These are phyloP conservation scores for Metschnikowia corniflorae DNA, from an alignment of 805 yeast species.

Conservation along the genomic window DNA sequence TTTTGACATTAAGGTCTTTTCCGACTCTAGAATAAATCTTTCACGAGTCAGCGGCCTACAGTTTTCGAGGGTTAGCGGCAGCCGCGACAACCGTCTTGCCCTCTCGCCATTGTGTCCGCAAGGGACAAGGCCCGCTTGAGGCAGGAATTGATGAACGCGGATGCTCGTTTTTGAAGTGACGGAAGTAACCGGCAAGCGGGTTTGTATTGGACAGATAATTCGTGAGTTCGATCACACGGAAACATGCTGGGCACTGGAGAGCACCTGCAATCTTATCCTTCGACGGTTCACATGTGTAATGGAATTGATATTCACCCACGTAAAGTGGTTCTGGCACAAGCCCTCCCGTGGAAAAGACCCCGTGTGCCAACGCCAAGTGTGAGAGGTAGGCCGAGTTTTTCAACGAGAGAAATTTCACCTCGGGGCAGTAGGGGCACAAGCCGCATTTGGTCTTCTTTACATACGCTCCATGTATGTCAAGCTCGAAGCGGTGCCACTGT, in stretches of 20 bases:
- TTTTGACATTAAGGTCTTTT: too few relatives aligned
- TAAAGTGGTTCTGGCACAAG: slow-evolving; percentile 31
- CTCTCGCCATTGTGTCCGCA: too few relatives aligned
- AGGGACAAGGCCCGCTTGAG: too few relatives aligned
- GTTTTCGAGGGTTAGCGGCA: too few relatives aligned
- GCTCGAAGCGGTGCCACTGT: slow-evolving; percentile 28
- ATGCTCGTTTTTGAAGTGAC: slow-evolving; percentile 29
- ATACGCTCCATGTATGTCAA: slow-evolving; percentile 19
- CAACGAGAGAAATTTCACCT: slow-evolving; percentile 28
- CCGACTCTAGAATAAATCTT: too few relatives aligned
- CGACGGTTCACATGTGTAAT: slow-evolving; percentile 14
- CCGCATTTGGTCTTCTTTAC: slow-evolving; percentile 30
- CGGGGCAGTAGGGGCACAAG: slow-evolving; percentile 31
- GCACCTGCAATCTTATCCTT: slow-evolving; percentile 22
- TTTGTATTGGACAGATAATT: slow-evolving; percentile 29
- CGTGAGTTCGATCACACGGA: slow-evolving; percentile 24
- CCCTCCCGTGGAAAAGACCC: slow-evolving; percentile 29
- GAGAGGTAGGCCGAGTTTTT: slow-evolving; percentile 33
- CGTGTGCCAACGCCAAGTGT: slow-evolving; percentile 34
- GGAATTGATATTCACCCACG: slow-evolving; percentile 25
- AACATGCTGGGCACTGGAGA: slow-evolving; percentile 28
- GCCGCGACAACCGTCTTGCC: too few relatives aligned
- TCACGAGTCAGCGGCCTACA: too few relatives aligned
- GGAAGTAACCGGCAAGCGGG: slow-evolving; percentile 26
- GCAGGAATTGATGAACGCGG: slow-evolving; percentile 16